Percentiles rank a stretch among this genome's conserved stretches.
phyloP scores from a whole-genome alignment of 2,329 filamentous ascomycete species.

The Ambrosiella xylebori region DNA sequence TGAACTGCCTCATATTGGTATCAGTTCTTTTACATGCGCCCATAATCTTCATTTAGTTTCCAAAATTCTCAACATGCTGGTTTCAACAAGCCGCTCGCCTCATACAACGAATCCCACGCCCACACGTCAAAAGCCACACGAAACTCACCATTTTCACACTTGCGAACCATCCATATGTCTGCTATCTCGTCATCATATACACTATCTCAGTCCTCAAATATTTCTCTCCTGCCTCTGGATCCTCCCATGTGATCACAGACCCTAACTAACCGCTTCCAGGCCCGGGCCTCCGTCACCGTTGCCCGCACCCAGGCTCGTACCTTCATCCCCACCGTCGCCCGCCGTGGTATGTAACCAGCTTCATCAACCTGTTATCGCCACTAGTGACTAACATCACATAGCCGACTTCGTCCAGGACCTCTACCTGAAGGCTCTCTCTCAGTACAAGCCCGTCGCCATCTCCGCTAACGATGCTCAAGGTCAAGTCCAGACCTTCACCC shows the following conservation, averaged over 20 bases:
- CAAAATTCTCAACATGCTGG: too few species aligned
- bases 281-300: slow-evolving; percentile 9
- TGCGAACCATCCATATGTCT: too few species aligned
- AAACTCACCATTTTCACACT: too few species aligned
- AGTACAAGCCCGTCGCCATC: slow-evolving; percentile 72
- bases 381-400: slow-evolving; percentile 25
- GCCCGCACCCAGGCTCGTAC: slow-evolving; percentile 29
- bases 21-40: too few species aligned
- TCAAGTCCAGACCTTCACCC: slow-evolving; percentile 73
- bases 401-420: slow-evolving; percentile 96
- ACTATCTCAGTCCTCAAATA: not conserved
- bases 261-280: slow-evolving; percentile 6
- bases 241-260: not conserved
- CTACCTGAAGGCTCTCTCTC: slow-evolving; percentile 89
- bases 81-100: too few species aligned
- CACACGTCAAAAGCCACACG: too few species aligned
- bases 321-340: slow-evolving; percentile 43
- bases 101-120: too few species aligned
- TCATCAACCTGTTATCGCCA: not conserved
- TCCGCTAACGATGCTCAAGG: slow-evolving; percentile 79
- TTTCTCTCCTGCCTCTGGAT: not conserved
- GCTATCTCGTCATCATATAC: too few species aligned
- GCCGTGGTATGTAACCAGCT: slow-evolving; percentile 36
- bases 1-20: too few species aligned
- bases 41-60: too few species aligned